Evolutionary conservation across 1,284 basidiomycete species (phyloP).

Genomic region (Sanguinoderma infundibulare): DNA sequence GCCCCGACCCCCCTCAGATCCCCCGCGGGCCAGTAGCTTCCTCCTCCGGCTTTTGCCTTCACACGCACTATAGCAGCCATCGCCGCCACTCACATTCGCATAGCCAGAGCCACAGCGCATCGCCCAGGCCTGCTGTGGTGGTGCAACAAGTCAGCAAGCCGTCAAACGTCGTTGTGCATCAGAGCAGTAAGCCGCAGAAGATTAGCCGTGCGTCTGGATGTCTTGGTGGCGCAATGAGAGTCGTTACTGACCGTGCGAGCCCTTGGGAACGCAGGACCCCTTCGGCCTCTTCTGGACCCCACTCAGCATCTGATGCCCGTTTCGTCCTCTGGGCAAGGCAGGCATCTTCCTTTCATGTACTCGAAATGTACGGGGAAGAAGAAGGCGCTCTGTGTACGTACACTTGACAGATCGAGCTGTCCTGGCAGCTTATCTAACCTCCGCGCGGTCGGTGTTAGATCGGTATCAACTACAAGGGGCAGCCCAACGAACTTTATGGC

Average conservation of each 20-base stretch:
- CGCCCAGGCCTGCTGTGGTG: constrained; percentile 3
- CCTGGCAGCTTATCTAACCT: not conserved
- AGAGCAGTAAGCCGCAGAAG: constrained; percentile 4
- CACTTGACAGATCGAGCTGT: not conserved
- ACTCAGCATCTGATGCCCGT: constrained; percentile 9
- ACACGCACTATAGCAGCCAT: constrained; percentile 17
- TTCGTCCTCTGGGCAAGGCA: constrained; percentile 2
- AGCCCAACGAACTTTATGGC: constrained; percentile 64
- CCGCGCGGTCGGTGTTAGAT: constrained; percentile 45
- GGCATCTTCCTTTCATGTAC: constrained; percentile 40
- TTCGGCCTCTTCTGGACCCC: constrained; percentile 11
- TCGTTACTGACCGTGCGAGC: not conserved
- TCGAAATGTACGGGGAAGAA: constrained; percentile 75
- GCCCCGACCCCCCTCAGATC: constrained; percentile 3
- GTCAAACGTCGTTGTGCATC: not conserved
- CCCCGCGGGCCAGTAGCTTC: constrained; percentile 15
- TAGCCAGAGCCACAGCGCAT: constrained; percentile 13
- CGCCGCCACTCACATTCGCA: constrained; percentile 19
- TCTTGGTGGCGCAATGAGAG: not conserved
- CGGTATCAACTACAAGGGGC: constrained; percentile 81
- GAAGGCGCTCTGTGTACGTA: constrained; percentile 74
- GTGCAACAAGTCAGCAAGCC: constrained; percentile 6
- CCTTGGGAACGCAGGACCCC: not conserved
- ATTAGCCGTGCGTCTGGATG: not conserved
- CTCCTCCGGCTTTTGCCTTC: not conserved